Evolutionary conservation across 2,329 filamentous ascomycete species (phyloP).

Genomic region (Alternaria brassicae): DNA sequence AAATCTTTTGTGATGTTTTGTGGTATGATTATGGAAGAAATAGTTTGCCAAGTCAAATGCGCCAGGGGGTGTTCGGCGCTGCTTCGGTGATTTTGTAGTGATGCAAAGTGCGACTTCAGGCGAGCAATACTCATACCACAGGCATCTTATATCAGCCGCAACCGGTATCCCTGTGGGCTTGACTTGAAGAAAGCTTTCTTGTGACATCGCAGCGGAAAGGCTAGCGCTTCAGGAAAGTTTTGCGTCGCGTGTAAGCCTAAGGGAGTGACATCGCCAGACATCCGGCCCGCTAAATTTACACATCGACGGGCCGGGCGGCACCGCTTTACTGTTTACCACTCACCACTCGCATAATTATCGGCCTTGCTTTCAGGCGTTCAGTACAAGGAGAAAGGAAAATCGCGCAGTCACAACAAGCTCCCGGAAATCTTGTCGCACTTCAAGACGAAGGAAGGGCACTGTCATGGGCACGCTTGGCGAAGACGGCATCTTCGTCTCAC

Average conservation of each 20-base stretch:
- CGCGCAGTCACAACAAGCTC: background rate
- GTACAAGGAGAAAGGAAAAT: background rate
- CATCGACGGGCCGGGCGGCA: constrained; percentile 6
- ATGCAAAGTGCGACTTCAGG: constrained; percentile 2
- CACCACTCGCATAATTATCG: background rate
- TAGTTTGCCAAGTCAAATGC: constrained; percentile 1
- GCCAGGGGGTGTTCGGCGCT: constrained; percentile 1
- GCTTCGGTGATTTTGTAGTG: constrained; percentile 5
- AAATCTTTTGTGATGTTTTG: background rate
- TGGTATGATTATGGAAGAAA: background rate
- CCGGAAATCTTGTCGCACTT: background rate
- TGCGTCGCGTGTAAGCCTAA: background rate
- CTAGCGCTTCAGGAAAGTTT: constrained; percentile 1
- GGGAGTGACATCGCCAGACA: background rate
- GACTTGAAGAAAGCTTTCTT: background rate
- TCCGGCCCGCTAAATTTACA: no score
- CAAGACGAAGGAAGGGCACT: background rate
- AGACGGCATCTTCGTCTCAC: background rate
- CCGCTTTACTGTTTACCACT: background rate
- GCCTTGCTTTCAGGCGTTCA: background rate
- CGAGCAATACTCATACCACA: background rate
- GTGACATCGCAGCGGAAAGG: background rate
- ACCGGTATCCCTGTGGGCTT: background rate
- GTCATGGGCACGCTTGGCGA: background rate
- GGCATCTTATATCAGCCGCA: background rate